Percentiles rank a stretch among this genome's conserved stretches.
Evolutionary conservation across 2,329 filamentous ascomycete genomes (phyloP).

Genomic region (Fusarium avenaceum): DNA sequence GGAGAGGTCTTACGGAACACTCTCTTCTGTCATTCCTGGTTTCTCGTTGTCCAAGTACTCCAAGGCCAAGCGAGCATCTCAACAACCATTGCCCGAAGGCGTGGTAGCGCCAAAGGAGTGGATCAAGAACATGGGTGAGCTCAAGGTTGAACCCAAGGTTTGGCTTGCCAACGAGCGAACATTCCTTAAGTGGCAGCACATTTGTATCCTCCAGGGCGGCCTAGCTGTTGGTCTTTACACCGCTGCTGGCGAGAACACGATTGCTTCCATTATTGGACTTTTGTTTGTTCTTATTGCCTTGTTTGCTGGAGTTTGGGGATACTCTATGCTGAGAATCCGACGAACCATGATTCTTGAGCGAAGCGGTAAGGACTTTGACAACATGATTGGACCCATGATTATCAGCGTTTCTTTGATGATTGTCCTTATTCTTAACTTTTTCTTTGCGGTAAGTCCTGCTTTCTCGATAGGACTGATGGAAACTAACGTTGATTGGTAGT

Average conservation of each 20-base stretch:
- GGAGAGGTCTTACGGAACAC: constrained; percentile 63
- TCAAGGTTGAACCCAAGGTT: constrained; percentile 96
- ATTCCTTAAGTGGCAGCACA: constrained; percentile 99
- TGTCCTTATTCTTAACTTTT: constrained; percentile 88
- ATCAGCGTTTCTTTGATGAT: constrained; percentile 83
- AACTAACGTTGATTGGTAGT: constrained; percentile 47
- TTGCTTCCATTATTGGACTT: constrained; percentile 84
- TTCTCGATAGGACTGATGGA: background rate
- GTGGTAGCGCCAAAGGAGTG: constrained; percentile 87
- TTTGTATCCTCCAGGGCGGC: constrained; percentile 86
- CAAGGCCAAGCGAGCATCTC: constrained; percentile 63
- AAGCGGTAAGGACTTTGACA: constrained; percentile 94
- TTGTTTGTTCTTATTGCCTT: constrained; percentile 85
- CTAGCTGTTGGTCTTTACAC: constrained; percentile 90
- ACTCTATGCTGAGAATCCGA: constrained; percentile 81
- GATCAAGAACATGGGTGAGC: constrained; percentile 94
- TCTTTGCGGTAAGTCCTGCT: constrained; percentile 76
- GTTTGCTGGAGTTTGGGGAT: constrained; percentile 90
- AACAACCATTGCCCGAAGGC: constrained; percentile 78
- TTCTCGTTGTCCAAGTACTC: constrained; percentile 87
- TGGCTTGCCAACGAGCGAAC: constrained; percentile 99
- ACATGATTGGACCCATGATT: constrained; percentile 84
- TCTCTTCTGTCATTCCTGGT: constrained; percentile 82
- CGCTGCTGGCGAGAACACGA: constrained; percentile 82
- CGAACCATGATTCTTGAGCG: constrained; percentile 84